phyloP scores from a whole-genome alignment of 208 protist genomes.

The Trypanosoma rangeli region DNA sequence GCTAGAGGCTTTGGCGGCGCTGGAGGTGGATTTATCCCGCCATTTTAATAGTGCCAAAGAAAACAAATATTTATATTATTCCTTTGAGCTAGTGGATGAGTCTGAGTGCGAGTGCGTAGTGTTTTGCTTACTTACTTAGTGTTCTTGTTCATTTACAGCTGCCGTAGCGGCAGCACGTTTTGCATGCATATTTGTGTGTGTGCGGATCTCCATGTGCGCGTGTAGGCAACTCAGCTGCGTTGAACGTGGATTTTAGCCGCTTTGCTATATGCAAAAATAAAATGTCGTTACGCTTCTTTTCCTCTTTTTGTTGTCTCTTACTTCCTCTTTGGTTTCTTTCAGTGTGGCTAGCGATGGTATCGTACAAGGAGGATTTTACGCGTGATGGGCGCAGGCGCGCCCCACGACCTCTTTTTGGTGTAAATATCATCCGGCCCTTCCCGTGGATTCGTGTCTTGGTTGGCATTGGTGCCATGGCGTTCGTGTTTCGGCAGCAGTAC shows the following conservation, averaged over 20 bases:
- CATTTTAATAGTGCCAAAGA: not conserved
- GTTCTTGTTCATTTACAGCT: not conserved
- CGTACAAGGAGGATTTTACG: slow-evolving; percentile 51
- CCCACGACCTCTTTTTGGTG: slow-evolving; percentile 68
- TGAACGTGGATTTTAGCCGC: not conserved
- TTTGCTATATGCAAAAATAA: not conserved
- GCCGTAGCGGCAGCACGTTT: no score
- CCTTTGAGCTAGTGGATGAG: no score
- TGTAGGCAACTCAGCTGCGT: not conserved
- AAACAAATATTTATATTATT: not conserved
- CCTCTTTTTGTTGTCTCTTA: slow-evolving; percentile 16
- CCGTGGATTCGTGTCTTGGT: slow-evolving; percentile 66
- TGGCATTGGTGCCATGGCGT: slow-evolving; percentile 43
- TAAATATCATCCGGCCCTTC: slow-evolving; percentile 61
- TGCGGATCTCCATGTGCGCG: not conserved
- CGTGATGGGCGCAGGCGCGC: slow-evolving; percentile 74
- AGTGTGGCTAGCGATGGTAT: slow-evolving; percentile 33
- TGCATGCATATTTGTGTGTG: not conserved
- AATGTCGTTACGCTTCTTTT: slow-evolving; percentile 3
- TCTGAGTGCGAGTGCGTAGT: not conserved
- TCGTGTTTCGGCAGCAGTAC: slow-evolving; percentile 50
- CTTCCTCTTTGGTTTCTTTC: slow-evolving; percentile 10
- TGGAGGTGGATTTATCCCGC: slow-evolving; percentile 1
- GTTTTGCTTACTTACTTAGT: not conserved
- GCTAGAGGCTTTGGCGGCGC: not conserved